These are phyloP conservation scores for Calonectria naviculata DNA, from an alignment of 2,329 filamentous ascomycete genomes.

Conservation along the genomic window DNA sequence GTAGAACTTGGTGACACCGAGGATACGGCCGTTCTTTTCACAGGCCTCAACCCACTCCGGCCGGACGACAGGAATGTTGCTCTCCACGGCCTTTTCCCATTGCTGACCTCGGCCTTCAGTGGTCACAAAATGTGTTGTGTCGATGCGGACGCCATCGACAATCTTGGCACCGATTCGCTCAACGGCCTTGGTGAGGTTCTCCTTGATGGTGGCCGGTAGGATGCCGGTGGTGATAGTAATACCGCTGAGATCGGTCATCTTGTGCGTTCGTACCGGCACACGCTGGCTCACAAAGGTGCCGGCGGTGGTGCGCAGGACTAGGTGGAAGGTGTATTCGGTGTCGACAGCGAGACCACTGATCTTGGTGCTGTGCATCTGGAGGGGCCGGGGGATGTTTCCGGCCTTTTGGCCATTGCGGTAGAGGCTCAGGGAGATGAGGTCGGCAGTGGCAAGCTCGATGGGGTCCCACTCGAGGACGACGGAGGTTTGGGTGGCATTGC, in stretches of 20 bases:
- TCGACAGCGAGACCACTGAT: constrained; percentile 97
- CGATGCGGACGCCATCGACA: constrained; percentile 89
- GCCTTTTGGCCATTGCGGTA: constrained; percentile 98
- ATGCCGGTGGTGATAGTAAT: constrained; percentile 95
- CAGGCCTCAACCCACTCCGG: constrained; percentile 99
- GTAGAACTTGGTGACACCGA: constrained; percentile 96
- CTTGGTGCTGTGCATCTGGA: constrained; percentile 94
- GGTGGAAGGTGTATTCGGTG: constrained; percentile 94
- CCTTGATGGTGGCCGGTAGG: constrained; percentile 77
- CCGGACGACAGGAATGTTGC: constrained; percentile 96
- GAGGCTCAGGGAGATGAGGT: constrained; percentile 87
- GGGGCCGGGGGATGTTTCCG: constrained; percentile 89
- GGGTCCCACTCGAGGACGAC: constrained; percentile 99
- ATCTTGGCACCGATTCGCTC: constrained; percentile 93
- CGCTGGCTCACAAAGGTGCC: constrained; percentile 88
- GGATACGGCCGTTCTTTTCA: constrained; percentile 89
- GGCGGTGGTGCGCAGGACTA: constrained; percentile 90
- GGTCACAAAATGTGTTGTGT: constrained; percentile 98
- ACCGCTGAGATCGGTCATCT: constrained; percentile 97
- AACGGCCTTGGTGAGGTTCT: constrained; percentile 79
- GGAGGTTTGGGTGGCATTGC: constrained; percentile 98
- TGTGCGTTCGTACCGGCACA: constrained; percentile 89
- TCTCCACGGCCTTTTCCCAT: constrained; percentile 98
- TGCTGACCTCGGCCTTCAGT: constrained; percentile 89
- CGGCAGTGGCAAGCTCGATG: constrained; percentile 90